Percentiles rank a stretch among this genome's conserved stretches.
Evolutionary conservation across 176 grass and related monocot genomes (phyloP).

Genomic region (Carex parvula): DNA sequence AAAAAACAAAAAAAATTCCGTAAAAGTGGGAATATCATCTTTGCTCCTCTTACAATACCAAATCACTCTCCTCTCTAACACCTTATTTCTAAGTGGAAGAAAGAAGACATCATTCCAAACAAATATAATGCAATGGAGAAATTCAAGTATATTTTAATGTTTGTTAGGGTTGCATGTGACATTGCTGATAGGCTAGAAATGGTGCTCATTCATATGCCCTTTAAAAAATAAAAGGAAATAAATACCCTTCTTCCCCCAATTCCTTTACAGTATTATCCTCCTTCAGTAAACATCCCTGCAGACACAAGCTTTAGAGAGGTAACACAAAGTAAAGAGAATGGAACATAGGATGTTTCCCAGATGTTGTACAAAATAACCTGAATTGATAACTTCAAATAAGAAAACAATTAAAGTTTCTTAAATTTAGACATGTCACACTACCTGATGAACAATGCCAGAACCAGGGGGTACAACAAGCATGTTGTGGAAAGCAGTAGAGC

Average conservation of each 20-base stretch:
- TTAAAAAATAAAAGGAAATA: background rate
- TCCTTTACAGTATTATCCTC: background rate
- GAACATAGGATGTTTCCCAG: background rate
- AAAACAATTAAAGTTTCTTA: background rate
- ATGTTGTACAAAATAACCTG: background rate
- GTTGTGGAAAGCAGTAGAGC: conserved; percentile 84
- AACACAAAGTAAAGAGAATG: background rate
- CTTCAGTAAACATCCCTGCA: background rate
- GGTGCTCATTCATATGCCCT: background rate
- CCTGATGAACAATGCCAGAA: conserved; percentile 96
- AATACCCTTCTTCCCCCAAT: background rate
- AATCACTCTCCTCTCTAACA: background rate
- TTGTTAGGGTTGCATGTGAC: background rate
- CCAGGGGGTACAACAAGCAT: conserved; percentile 93
- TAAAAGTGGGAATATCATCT: background rate
- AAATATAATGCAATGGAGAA: background rate
- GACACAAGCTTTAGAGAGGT: background rate
- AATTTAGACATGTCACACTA: conserved; percentile 22
- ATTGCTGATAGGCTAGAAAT: background rate
- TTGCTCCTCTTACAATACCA: background rate
- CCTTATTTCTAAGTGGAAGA: background rate
- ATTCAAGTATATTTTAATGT: background rate
- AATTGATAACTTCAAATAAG: background rate
- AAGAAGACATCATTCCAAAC: background rate
- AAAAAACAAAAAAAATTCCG: too few relatives aligned